Conservation (phyloP, 192 early-diverging fungal species). For the Pilaira anomala region DNA sequence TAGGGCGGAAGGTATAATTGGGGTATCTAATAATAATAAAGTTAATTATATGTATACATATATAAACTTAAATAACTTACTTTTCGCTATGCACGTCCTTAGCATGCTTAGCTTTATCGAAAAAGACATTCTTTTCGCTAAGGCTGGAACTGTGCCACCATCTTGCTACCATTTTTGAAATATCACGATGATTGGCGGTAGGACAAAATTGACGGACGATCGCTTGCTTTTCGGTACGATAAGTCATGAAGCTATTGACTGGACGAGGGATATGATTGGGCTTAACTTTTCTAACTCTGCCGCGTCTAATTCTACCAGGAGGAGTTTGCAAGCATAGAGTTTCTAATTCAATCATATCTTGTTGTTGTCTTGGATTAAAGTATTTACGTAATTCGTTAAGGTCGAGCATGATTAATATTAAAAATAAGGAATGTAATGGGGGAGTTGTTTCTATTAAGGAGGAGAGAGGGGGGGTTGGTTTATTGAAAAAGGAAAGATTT, state of each 20-base stretch:
- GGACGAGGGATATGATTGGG: conserved; percentile 39
- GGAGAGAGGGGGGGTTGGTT: not conserved
- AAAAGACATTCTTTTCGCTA: conserved; percentile 51
- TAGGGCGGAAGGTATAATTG: conserved; percentile 23
- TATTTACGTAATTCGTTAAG: not conserved
- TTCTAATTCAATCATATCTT: not conserved
- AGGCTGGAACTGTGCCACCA: conserved; percentile 53
- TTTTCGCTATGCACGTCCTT: conserved; percentile 46
- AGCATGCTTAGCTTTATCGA: conserved; percentile 40
- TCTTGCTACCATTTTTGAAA: conserved; percentile 57
- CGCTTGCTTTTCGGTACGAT: conserved; percentile 54
- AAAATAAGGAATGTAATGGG: conserved; percentile 8
- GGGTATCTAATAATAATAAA: conserved; percentile 23
- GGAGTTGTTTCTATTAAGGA: not conserved
- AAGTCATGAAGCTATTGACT: conserved; percentile 65
- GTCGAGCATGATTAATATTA: not conserved
- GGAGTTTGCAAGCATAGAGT: not conserved
- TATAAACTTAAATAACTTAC: conserved; percentile 18
- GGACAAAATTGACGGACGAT: conserved; percentile 48
- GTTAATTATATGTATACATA: not conserved
- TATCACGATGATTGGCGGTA: conserved; percentile 55
- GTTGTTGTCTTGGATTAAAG: not conserved
- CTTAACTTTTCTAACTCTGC: conserved; percentile 1
- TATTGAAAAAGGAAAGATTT: no score
- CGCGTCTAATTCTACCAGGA: not conserved